Percentiles rank a stretch among this genome's conserved stretches.
phyloP scores from a whole-genome alignment of 495 filamentous ascomycete species.

The Aspergillus hancockii region DNA sequence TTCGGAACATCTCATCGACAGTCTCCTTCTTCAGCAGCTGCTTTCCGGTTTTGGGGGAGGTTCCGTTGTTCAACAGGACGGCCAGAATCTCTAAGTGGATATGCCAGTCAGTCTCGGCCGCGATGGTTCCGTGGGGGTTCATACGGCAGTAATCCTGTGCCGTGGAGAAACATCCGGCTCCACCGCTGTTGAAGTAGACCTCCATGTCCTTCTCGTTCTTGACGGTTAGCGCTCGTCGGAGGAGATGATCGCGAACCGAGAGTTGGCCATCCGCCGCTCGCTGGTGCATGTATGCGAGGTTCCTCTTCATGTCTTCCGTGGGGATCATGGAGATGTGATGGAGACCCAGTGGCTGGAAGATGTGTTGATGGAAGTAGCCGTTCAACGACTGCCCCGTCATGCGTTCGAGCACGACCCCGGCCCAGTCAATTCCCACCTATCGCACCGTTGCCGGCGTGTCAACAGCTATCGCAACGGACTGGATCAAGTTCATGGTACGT shows the following conservation, averaged over 20 bases:
- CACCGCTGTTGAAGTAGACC: conserved; percentile 48
- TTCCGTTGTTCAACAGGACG: conserved; percentile 52
- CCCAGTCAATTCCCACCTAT: conserved; percentile 60
- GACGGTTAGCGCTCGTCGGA: conserved; percentile 42
- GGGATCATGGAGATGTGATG: conserved; percentile 58
- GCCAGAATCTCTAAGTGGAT: conserved; percentile 42
- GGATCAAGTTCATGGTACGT: not conserved
- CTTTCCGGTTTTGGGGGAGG: conserved; percentile 44
- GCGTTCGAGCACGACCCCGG: conserved; percentile 56
- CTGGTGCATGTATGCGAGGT: conserved; percentile 53
- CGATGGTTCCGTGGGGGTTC: conserved; percentile 9
- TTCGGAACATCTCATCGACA: conserved; percentile 59
- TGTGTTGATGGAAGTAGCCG: conserved; percentile 56
- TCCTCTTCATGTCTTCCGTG: conserved; percentile 47
- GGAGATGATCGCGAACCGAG: conserved; percentile 47
- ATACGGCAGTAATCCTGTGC: conserved; percentile 58
- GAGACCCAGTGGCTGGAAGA: conserved; percentile 59
- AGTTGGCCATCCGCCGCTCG: conserved; percentile 41
- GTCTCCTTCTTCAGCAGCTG: conserved; percentile 51
- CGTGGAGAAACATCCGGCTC: conserved; percentile 55
- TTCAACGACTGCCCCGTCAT: conserved; percentile 52
- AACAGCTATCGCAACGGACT: not conserved
- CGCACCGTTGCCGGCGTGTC: not conserved
- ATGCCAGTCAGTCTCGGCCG: not conserved
- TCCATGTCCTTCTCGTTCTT: conserved; percentile 33